phyloP scores from a whole-genome alignment of 2,329 filamentous ascomycete genomes.

The Colletotrichum sp. region DNA sequence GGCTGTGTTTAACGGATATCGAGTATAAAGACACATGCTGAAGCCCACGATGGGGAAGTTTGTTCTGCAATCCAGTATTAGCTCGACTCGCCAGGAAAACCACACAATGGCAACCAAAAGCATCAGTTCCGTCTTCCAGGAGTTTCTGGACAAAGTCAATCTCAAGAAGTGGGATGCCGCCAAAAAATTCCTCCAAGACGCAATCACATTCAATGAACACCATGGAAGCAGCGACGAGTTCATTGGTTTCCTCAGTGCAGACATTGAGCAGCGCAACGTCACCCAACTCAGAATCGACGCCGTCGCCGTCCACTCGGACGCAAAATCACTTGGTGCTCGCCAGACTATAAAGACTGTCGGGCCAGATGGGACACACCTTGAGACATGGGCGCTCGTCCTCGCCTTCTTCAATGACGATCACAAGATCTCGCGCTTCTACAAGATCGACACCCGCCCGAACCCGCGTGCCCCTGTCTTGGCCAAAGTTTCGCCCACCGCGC shows the following conservation, averaged over 20 bases:
- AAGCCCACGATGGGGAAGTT: not conserved
- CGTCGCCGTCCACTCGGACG: not conserved
- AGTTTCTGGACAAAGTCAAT: not conserved
- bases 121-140: not conserved
- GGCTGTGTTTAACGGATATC: not conserved
- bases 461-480: not conserved
- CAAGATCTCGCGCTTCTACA: slow-evolving; percentile 1
- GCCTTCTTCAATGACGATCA: not conserved
- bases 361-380: not conserved
- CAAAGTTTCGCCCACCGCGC: not conserved
- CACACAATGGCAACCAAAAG: not conserved
- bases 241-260: not conserved
- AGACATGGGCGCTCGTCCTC: not conserved
- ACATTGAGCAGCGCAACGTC: not conserved
- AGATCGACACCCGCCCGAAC: not conserved
- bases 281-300: not conserved
- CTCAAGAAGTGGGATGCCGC: not conserved
- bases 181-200: not conserved
- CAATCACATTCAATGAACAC: not conserved
- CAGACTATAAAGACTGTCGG: not conserved
- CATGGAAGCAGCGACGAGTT: not conserved
- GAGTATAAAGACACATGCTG: not conserved
- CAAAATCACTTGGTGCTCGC: not conserved
- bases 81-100: not conserved
- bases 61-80: not conserved